Evolutionary conservation across 2,329 filamentous ascomycete genomes (phyloP), one percentile per base, ranked within the genome.

Genomic region (Xylogone sp.): DNA sequence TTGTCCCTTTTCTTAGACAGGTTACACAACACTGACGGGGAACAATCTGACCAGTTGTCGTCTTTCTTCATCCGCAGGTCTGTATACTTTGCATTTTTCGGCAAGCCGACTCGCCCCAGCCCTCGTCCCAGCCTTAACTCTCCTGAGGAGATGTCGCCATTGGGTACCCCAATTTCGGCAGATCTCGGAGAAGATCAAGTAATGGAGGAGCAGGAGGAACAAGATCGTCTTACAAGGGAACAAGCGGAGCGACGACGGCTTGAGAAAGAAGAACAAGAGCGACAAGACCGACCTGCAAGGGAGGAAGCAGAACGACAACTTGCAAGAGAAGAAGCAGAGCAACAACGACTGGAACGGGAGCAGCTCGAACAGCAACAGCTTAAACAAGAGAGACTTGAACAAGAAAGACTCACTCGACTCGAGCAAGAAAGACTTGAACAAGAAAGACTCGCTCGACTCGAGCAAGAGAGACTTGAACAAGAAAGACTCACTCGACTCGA

Each of bases 21-120:
- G 39, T 42, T 62, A 45, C 50, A 62, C 31, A 45, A 56, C 50
- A 50, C 21, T 39, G 46, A 49, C 34, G 43, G 56, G 49, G 47
- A 60, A 46, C 21, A 54, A 48, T 48, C 21, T 44, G 43, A 56
- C 43, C 43, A 55, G 48, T 54, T 62, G 24, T 53, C 52, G 46
- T 58, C 55, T 51, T 62, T 62, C 54, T 62, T 61, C 45, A 48
- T 62, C 10, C 48, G 53, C 27, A 52, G 49, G 53, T 62, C 55
- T 10, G 49, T 61, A 27, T 62, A 62, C 52, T 59, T 58, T 54
- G 51, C 53, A 53, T 62, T 62, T 54, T 61, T 58, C 45, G 53
- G 57, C 53, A 61, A 53, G 51, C 49, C 48, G 34, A 51, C 21
- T 45, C 31, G 43, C 44, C 21, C 34, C n/a, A 46, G 7, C 46